Percentiles rank a stretch among this genome's conserved stretches.
These are phyloP conservation scores for Boletus subparvulus DNA, from an alignment of 768 basidiomycete species.

Conservation along the genomic window DNA sequence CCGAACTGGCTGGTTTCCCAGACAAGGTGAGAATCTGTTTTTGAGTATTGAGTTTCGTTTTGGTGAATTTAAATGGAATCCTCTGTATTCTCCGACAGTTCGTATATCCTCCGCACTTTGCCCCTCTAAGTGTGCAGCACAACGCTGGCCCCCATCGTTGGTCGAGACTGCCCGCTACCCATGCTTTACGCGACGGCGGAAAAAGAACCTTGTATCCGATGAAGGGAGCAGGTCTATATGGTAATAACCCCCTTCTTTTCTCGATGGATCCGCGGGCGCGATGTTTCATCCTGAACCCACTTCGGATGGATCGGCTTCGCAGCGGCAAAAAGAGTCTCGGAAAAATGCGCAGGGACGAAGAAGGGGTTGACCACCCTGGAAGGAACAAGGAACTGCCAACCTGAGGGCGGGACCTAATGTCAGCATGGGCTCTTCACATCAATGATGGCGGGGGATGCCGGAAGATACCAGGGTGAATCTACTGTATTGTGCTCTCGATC, in stretches of 20 bases:
- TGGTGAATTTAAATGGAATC: not conserved
- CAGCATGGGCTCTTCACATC: slow-evolving; percentile 2
- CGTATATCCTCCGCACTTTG: slow-evolving; percentile 1
- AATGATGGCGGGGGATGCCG: slow-evolving; percentile 18
- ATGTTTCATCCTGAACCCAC: slow-evolving; percentile 16
- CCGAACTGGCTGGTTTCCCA: slow-evolving; percentile 18
- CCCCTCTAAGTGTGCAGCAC: not conserved
- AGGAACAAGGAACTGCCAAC: slow-evolving; percentile 11
- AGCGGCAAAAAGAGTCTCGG: slow-evolving; percentile 24
- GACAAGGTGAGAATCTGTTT: slow-evolving; percentile 24
- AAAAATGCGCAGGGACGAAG: slow-evolving; percentile 15
- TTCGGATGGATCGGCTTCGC: slow-evolving; percentile 22
- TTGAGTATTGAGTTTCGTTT: slow-evolving; percentile 24
- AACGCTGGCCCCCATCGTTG: slow-evolving; percentile 5
- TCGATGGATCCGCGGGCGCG: slow-evolving; percentile 28
- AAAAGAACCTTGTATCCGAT: slow-evolving; percentile 14
- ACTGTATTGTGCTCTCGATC: not conserved
- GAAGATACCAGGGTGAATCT: slow-evolving; percentile 19
- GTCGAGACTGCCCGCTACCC: slow-evolving; percentile 9
- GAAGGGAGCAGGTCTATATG: slow-evolving; percentile 16
- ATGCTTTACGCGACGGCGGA: slow-evolving; percentile 14
- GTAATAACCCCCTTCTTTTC: slow-evolving; percentile 14
- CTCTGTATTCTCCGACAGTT: not conserved
- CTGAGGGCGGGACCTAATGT: slow-evolving; percentile 2
- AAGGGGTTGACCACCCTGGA: slow-evolving; percentile 11